Percentiles rank a stretch among this genome's conserved stretches.
Evolutionary conservation across 2,329 filamentous ascomycete species (phyloP).

Genomic region (Aspergillus ruber): DNA sequence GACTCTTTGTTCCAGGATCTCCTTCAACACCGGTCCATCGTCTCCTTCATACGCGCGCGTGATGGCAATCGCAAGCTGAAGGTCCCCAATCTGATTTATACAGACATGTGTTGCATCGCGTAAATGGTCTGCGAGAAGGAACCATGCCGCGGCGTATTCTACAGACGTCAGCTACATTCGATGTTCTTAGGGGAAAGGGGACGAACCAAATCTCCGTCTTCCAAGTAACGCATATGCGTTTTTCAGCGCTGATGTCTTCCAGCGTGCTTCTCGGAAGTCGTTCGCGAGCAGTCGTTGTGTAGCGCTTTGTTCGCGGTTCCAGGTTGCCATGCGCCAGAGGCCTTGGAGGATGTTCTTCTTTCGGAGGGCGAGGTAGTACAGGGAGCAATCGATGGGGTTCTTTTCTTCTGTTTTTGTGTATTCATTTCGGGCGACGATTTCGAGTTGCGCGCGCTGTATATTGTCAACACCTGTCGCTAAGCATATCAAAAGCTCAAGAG

Average conservation of each 20-base stretch:
- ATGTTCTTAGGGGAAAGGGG: neutral
- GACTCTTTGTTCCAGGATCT: conserved; percentile 72
- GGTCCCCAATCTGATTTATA: conserved; percentile 76
- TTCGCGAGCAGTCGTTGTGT: conserved; percentile 79
- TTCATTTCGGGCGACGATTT: conserved; percentile 84
- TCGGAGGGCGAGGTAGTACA: conserved; percentile 83
- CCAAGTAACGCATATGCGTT: conserved; percentile 95
- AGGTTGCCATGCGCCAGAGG: conserved; percentile 88
- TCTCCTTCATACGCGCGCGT: conserved; percentile 85
- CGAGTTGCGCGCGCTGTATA: conserved; percentile 66
- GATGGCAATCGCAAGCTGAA: conserved; percentile 84
- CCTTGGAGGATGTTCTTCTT: conserved; percentile 89
- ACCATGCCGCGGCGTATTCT: conserved; percentile 95
- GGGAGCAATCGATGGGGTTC: conserved; percentile 81
- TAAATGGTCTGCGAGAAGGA: conserved; percentile 78
- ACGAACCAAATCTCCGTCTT: conserved; percentile 73
- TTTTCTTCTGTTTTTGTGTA: conserved; percentile 83
- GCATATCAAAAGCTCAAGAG: neutral
- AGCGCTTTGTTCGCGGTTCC: conserved; percentile 76
- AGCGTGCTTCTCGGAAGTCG: conserved; percentile 80
- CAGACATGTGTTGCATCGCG: conserved; percentile 82
- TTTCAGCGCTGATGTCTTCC: conserved; percentile 84
- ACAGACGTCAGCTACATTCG: conserved; percentile 2
- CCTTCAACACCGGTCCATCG: conserved; percentile 63
- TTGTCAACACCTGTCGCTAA: conserved; percentile 6